Conservation (phyloP, 768 basidiomycete species). For the Dendrothele bispora region DNA sequence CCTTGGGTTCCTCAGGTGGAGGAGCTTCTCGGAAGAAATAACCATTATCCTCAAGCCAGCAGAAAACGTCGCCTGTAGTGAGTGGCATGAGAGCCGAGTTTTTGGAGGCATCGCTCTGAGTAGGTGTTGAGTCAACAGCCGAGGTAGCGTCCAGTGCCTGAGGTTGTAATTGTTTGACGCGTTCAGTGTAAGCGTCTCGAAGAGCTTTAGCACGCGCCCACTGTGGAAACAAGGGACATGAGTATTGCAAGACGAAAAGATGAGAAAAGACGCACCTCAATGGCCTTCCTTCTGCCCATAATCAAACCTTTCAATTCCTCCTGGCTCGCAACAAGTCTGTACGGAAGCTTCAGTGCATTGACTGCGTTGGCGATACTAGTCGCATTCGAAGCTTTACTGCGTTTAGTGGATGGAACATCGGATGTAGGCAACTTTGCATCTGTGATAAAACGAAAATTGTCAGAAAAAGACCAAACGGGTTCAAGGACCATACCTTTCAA, state of each 20-base stretch:
- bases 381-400: not conserved
- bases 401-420: not conserved
- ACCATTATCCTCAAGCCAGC: slow-evolving; percentile 44
- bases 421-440: not conserved
- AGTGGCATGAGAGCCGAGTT: slow-evolving; percentile 24
- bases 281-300: slow-evolving; percentile 42
- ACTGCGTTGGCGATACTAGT: not conserved
- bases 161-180: slow-evolving; percentile 9
- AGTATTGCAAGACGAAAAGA: slow-evolving; percentile 1
- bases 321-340: slow-evolving; percentile 35
- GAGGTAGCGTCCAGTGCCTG: too few species aligned
- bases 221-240: slow-evolving; percentile 22
- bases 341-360: slow-evolving; percentile 31
- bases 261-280: slow-evolving; percentile 5
- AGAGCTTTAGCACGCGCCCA: slow-evolving; percentile 49
- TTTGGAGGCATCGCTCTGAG: slow-evolving; percentile 4
- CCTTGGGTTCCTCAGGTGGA: slow-evolving; percentile 9
- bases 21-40: slow-evolving; percentile 28
- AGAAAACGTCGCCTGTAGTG: slow-evolving; percentile 43
- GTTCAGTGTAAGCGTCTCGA: slow-evolving; percentile 36
- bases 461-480: too few species aligned
- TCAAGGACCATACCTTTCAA: slow-evolving; percentile 33
- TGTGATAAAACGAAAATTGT: not conserved
- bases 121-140: too few species aligned
- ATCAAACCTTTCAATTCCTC: slow-evolving; percentile 36